phyloP scores from a whole-genome alignment of 345 rosid species.

The Salix brachista region DNA sequence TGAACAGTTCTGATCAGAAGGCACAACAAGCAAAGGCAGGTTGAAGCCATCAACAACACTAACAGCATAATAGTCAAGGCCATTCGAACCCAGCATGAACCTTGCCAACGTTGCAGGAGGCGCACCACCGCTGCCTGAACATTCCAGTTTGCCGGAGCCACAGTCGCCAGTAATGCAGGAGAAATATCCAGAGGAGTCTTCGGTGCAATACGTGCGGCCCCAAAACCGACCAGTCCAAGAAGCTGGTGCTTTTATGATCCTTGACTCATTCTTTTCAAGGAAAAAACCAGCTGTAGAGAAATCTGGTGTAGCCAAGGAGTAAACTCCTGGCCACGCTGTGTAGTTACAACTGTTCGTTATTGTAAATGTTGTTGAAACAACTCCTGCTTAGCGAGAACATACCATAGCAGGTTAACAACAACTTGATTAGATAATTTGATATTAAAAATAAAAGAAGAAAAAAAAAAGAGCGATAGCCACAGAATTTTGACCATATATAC shows the following conservation, averaged over 20 bases:
- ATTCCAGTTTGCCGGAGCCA: conserved; percentile 67
- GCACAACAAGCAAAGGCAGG: conserved; percentile 69
- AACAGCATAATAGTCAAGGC: conserved; percentile 68
- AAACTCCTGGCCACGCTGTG: conserved; percentile 85
- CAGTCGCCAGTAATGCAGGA: conserved; percentile 82
- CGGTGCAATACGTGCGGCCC: conserved; percentile 75
- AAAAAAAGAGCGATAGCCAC: too few relatives aligned
- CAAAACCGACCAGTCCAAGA: conserved; percentile 91
- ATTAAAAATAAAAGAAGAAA: too few relatives aligned
- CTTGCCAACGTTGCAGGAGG: conserved; percentile 83
- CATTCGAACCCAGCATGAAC: conserved; percentile 59
- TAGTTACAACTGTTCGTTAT: conserved; percentile 62
- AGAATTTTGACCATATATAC: background rate
- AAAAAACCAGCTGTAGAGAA: conserved; percentile 77
- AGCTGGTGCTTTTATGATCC: conserved; percentile 51
- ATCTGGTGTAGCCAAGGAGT: conserved; percentile 48
- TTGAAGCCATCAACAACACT: conserved; percentile 95
- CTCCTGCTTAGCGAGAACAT: conserved; percentile 23
- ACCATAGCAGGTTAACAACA: too few relatives aligned
- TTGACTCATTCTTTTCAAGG: conserved; percentile 60
- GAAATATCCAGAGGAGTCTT: conserved; percentile 58
- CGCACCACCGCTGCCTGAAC: conserved; percentile 53
- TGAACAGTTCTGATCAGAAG: conserved; percentile 59
- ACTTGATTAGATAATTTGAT: too few relatives aligned
- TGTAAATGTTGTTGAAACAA: conserved; percentile 54